Base-by-base conservation (phyloP, 106 monocot genomes). In the Platanthera guangdongensis region DNA sequence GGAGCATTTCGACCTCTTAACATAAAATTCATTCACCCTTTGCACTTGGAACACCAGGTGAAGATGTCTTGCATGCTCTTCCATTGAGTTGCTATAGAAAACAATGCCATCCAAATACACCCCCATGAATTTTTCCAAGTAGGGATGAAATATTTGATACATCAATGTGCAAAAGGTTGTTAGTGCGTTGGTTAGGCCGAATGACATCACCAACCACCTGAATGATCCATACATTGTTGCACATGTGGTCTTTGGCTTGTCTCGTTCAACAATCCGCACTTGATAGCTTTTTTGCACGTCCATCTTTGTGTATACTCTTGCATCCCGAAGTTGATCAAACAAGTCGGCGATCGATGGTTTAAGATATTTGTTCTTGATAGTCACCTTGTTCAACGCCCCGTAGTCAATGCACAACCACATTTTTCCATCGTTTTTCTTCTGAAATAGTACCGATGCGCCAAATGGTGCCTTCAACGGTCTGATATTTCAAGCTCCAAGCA, bases 71-170 rank as follows among this genome's bases (percentile, higher is more conserved):
- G 72, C 16, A 39, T 81, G 71, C 1, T 76, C 76, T 3, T 57
- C 21, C 11, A 76, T 7, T 10, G 59, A 28, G 9, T 0, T 12
- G 28, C 13, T 76, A 47, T 72, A 76, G 0, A 81, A 14, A 2
- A 77, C 60, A 7, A 76, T 76, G n/a, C 60, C 76, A 71, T 81
- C 55, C 21, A 81, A 25, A 25, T 25, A 25, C 25, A 25, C 25
- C 25, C 0, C 25, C 25, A 25, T 0, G 25, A 25, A 25, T 25
- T 25, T 25, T 25, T 25, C 25, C 25, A 25, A 25, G 0, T 25
- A 25, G 25, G 25, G 25, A 25, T 25, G 25, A 25, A 25, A 25
- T 25, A 25, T 25, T 25, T 25, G 25, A 25, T 25, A 0, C 25
- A 25, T 25, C 25, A 25, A 25, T 25, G 25, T 25, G 25, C 25